Evolutionary conservation across 73 alveolate species (phyloP).

Genomic region (Paramecium sexaurelia): DNA sequence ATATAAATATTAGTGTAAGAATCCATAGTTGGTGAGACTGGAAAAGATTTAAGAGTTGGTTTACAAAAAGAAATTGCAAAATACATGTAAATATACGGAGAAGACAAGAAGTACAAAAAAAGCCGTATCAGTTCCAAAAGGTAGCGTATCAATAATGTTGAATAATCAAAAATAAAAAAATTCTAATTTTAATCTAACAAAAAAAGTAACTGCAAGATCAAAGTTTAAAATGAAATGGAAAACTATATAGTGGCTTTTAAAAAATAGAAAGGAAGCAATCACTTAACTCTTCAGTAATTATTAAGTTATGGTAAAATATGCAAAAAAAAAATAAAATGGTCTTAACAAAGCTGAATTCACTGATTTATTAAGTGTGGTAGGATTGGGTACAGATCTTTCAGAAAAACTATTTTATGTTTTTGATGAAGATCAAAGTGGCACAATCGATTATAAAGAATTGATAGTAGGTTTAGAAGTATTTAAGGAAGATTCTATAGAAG

Average conservation of each 20-base stretch:
- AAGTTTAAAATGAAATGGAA: constrained; percentile 67
- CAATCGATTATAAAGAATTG: constrained; percentile 84
- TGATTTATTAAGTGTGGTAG: constrained; percentile 64
- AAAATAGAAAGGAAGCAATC: constrained; percentile 59
- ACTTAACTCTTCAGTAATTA: constrained; percentile 59
- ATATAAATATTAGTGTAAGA: constrained; percentile 41
- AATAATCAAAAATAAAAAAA: constrained; percentile 19
- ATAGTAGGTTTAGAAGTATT: constrained; percentile 85
- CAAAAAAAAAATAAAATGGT: constrained; percentile 63
- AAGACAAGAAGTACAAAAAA: constrained; percentile 27
- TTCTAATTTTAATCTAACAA: constrained; percentile 18
- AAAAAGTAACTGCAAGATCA: constrained; percentile 61
- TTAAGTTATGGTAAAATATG: constrained; percentile 60
- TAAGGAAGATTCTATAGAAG: constrained; percentile 79
- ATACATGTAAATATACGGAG: constrained; percentile 62
- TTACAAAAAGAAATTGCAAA: constrained; percentile 28
- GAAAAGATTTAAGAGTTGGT: not conserved
- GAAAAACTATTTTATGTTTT: constrained; percentile 77
- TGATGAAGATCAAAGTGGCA: constrained; percentile 90
- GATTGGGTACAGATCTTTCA: constrained; percentile 62
- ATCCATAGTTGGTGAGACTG: not conserved
- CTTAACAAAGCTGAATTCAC: constrained; percentile 58
- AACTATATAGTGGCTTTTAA: constrained; percentile 64
- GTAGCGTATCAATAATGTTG: constrained; percentile 59
- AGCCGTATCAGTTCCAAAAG: constrained; percentile 67